Base-by-base conservation (phyloP, 108 stramenopile genomes). In the Nannochloropsis salina region DNA sequence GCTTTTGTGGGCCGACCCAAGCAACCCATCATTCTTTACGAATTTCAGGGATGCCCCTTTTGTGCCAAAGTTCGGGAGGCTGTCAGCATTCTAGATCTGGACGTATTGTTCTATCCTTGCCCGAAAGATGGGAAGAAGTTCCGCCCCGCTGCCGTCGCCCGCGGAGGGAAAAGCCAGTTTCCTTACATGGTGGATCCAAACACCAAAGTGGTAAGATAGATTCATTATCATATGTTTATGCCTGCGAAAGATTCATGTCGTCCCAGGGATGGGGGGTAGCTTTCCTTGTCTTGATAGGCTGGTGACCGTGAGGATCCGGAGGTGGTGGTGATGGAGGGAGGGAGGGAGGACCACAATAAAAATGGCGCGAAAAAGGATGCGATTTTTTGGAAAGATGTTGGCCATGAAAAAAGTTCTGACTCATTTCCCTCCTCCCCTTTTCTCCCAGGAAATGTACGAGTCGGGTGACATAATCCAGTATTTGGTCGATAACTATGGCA, bases 11-110 rank as follows among this genome's bases (percentile, higher is more conserved):
- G 18, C 82, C 87, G 84, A 61, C 88, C 88, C 20, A 80, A 47
- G 43, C 80, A 85, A 47, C 88, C 88, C 84, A 82, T 97, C 22
- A 93, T 96, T 20, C 61, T 97, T 11, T 97, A 96, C 89, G 95
- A 95, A 82, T 95, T 92, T 51, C 96, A 96, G 80, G 90, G 93
- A 3, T 95, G 93, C 80, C 95, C 97, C 8, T 93, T 88, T 84
- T 95, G 95, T 90, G 92, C 93, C 44, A 92, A 94, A 44, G 96
- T 97, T 42, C 90, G 96, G 45, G 97, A 97, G 90, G 92, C 91
- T 40, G 85, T 94, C 84, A 93, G 92, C 86, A 84, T 96, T 15
- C 90, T 97, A 15, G 95, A 95, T 80, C 89, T 97, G 15, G 87
- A 88, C 40, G 87, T 88, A 41, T 15, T 88, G 22, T 88, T 88